A percentile compares a stretch with the other conserved stretches of the same genome.
Evolutionary conservation across 1,139 yeast species (phyloP).

Genomic region (Saccharomyces pastorianus): DNA sequence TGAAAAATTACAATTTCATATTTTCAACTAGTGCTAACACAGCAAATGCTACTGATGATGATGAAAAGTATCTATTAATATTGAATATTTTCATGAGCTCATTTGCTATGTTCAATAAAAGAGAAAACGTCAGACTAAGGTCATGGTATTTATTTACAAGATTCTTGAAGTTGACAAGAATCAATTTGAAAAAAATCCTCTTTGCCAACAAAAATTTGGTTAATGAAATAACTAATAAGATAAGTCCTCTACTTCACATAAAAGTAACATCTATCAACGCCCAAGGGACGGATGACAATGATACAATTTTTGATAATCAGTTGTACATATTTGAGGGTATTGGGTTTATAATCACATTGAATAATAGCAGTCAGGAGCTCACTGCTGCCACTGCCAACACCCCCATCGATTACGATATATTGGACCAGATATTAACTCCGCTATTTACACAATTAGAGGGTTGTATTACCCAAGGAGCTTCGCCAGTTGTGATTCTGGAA

Average conservation of each 20-base stretch:
- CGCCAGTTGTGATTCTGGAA: conserved; percentile 49
- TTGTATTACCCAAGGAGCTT: conserved; percentile 43
- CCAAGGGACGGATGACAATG: conserved; percentile 49
- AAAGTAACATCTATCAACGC: conserved; percentile 50
- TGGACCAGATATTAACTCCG: conserved; percentile 67
- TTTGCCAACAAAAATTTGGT: not conserved
- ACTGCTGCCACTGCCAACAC: conserved; percentile 23
- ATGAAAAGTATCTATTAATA: conserved; percentile 52
- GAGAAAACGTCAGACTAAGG: conserved; percentile 68
- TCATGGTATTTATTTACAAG: conserved; percentile 87
- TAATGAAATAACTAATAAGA: conserved; percentile 40
- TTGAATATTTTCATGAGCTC: conserved; percentile 73
- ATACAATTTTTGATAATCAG: conserved; percentile 68
- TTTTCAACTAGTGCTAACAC: not conserved
- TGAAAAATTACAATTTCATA: conserved; percentile 68
- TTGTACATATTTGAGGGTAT: conserved; percentile 74
- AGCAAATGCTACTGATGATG: conserved; percentile 34
- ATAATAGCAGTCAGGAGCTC: not conserved
- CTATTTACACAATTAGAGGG: conserved; percentile 65
- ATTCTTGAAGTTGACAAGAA: conserved; percentile 70
- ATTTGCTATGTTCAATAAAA: conserved; percentile 68
- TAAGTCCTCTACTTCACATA: conserved; percentile 45
- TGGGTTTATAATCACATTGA: conserved; percentile 46
- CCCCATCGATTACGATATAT: conserved; percentile 41
- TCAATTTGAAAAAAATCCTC: conserved; percentile 38